These are phyloP conservation scores for Pharus latifolius DNA, from an alignment of 176 grass and related monocot genomes.

Conservation along the genomic window DNA sequence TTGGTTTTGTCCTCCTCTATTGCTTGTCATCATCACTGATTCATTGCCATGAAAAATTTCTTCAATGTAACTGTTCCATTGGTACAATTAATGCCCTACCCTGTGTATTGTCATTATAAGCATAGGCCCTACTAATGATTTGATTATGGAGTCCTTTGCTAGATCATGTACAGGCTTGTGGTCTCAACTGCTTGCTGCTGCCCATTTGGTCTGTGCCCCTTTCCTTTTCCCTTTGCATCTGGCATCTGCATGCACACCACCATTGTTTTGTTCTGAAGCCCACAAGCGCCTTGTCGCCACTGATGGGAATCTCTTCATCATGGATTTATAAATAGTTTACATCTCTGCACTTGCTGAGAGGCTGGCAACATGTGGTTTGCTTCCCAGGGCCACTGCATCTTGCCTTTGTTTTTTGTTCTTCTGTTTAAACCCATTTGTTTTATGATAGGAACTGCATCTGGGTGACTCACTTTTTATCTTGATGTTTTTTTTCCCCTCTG, in stretches of 20 bases:
- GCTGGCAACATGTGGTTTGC: conserved; percentile 12
- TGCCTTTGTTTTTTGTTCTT: not conserved
- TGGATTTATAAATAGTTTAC: not conserved
- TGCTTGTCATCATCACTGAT: not conserved
- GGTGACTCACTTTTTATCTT: not conserved
- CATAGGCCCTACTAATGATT: not conserved
- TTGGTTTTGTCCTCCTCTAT: not conserved
- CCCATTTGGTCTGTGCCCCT: not conserved
- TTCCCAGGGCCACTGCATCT: not conserved
- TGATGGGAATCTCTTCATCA: not conserved
- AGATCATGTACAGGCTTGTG: not conserved
- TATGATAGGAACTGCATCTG: not conserved
- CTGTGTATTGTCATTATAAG: not conserved
- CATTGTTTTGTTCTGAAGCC: not conserved
- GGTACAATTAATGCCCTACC: not conserved
- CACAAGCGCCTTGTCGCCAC: not conserved
- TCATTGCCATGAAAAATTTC: not conserved
- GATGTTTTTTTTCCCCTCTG: not conserved
- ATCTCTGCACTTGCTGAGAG: not conserved
- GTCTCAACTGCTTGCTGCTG: not conserved
- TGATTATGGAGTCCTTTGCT: not conserved
- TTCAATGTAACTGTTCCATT: not conserved
- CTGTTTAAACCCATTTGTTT: not conserved
- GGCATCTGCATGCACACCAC: not conserved
- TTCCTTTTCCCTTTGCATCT: not conserved